phyloP scores from a whole-genome alignment of 1,284 basidiomycete genomes.

The Neonothopanus nambi region DNA sequence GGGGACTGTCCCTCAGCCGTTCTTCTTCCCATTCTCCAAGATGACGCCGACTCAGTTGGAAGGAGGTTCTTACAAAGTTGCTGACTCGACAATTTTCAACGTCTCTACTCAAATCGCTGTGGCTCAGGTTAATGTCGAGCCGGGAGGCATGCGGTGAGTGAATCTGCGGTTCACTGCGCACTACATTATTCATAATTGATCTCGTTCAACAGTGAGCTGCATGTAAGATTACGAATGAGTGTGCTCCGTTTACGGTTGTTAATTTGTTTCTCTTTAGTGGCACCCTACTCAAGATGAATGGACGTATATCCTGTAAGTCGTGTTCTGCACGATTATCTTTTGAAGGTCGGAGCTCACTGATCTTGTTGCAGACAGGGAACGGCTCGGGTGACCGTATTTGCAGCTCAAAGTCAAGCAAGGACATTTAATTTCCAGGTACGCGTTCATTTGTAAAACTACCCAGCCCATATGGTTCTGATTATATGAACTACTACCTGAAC shows the following conservation, averaged over 20 bases:
- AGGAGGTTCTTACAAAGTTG: constrained; percentile 66
- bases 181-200: neutral
- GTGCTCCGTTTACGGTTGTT: neutral
- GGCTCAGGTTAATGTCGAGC: constrained; percentile 67
- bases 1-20: constrained; percentile 52
- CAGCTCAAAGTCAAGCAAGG: constrained; percentile 56
- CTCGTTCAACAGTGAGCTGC: constrained; percentile 38
- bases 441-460: neutral
- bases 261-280: constrained; percentile 47
- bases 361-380: constrained; percentile 44
- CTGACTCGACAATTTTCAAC: constrained; percentile 52
- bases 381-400: constrained; percentile 65
- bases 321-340: neutral
- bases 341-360: constrained; percentile 42
- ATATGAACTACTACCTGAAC: neutral
- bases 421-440: constrained; percentile 67
- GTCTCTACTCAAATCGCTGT: constrained; percentile 58
- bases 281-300: constrained; percentile 73
- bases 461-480: neutral
- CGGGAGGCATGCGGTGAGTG: constrained; percentile 60
- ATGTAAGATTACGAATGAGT: constrained; percentile 28
- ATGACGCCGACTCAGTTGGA: constrained; percentile 46
- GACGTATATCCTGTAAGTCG: constrained; percentile 50
- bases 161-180: constrained; percentile 6
- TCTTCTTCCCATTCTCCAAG: constrained; percentile 55